Conservation (phyloP, 495 filamentous ascomycete genomes). For the Penicillium manginii region DNA sequence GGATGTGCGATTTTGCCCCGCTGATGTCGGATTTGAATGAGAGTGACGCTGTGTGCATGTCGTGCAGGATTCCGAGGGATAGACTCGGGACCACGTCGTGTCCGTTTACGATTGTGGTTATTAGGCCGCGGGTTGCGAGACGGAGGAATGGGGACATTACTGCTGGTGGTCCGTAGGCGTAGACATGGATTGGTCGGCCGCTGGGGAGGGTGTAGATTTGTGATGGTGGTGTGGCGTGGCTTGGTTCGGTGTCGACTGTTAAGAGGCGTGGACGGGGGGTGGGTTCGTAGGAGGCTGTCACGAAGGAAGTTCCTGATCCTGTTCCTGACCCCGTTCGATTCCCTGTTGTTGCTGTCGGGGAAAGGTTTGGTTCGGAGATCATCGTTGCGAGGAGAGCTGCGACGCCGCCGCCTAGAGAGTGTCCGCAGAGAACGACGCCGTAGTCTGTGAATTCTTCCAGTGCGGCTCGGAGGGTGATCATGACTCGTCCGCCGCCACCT, state of each 20-base stretch:
- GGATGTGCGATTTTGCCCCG: constrained; percentile 66
- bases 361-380: constrained; percentile 62
- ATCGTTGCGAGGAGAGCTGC: constrained; percentile 75
- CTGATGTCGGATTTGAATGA: constrained; percentile 73
- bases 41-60: constrained; percentile 71
- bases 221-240: constrained; percentile 8
- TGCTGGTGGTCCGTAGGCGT: constrained; percentile 76
- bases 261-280: constrained; percentile 46
- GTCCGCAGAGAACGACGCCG: constrained; percentile 75
- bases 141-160: constrained; percentile 74
- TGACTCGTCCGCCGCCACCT: constrained; percentile 64
- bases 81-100: constrained; percentile 75
- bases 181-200: constrained; percentile 74
- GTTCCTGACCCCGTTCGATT: no score
- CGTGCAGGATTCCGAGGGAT: constrained; percentile 74
- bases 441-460: constrained; percentile 73
- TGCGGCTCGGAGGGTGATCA: constrained; percentile 70
- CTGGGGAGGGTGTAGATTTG: constrained; percentile 58
- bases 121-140: constrained; percentile 70
- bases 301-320: constrained; percentile 54
- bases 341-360: constrained; percentile 29
- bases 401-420: constrained; percentile 77
- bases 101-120: constrained; percentile 75
- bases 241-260: constrained; percentile 26
- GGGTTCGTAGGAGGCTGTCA: constrained; percentile 47